Conservation (phyloP, 257 asterid genomes). For the Gentiana macrophylla region DNA sequence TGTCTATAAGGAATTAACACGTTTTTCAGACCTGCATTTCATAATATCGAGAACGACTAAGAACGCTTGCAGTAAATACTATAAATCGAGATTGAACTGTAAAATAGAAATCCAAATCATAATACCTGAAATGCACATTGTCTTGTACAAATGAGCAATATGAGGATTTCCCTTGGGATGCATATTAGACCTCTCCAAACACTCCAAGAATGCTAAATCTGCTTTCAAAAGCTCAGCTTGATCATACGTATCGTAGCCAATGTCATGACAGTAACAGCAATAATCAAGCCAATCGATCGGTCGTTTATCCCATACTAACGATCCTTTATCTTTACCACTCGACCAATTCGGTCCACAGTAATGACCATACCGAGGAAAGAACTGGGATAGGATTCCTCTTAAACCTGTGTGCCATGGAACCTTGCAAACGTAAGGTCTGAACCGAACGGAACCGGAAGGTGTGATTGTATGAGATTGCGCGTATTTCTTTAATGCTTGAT, state of each 20-base stretch:
- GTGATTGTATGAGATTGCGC: constrained; percentile 24
- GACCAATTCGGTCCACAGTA: constrained; percentile 99
- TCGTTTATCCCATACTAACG: constrained; percentile 80
- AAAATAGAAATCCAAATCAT: not conserved
- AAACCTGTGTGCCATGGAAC: constrained; percentile 97
- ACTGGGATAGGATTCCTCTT: constrained; percentile 70
- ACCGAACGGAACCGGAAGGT: constrained; percentile 39
- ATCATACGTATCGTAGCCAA: constrained; percentile 73
- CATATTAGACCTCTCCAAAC: constrained; percentile 80
- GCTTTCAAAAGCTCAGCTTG: constrained; percentile 93
- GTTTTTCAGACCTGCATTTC: constrained; percentile 63
- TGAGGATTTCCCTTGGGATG: constrained; percentile 58
- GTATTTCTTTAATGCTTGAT: constrained; percentile 48
- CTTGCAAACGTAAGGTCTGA: constrained; percentile 80
- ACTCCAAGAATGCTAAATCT: constrained; percentile 82
- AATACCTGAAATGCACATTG: constrained; percentile 86
- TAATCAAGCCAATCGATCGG: constrained; percentile 94
- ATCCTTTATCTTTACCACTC: constrained; percentile 81
- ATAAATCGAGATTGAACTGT: not conserved
- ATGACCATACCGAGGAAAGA: constrained; percentile 86
- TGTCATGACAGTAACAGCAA: constrained; percentile 96
- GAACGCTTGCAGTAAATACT: not conserved
- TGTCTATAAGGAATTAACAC: constrained; percentile 75
- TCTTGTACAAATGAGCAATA: constrained; percentile 54
- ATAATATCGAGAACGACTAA: not conserved